Conservation (phyloP, 345 rosid species). For the Abelmoschus esculentus region DNA sequence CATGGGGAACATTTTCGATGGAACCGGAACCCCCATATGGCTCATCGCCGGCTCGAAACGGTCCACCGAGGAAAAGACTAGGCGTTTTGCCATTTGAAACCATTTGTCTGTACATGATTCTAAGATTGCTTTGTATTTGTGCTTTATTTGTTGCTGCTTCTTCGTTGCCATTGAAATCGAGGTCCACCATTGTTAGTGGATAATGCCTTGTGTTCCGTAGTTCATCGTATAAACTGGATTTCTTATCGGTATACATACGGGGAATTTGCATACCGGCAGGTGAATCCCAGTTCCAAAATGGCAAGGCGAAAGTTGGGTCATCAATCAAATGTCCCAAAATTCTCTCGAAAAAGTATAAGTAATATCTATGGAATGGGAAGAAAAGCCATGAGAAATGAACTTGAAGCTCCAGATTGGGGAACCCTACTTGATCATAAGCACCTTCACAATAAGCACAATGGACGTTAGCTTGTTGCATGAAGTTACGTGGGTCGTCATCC, state of each 20-base stretch:
- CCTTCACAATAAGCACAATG: conserved; percentile 71
- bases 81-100: conserved; percentile 39
- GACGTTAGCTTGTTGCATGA: conserved; percentile 44
- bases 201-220: conserved; percentile 30
- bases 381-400: conserved; percentile 54
- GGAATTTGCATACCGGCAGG: conserved; percentile 53
- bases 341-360: conserved; percentile 44
- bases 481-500: conserved; percentile 47
- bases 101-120: conserved; percentile 57
- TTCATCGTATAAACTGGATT: conserved; percentile 33
- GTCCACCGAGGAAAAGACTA: conserved; percentile 34
- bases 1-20: conserved; percentile 46
- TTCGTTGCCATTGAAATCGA: conserved; percentile 32
- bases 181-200: conserved; percentile 34
- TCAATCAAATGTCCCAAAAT: conserved; percentile 45
- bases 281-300: conserved; percentile 64
- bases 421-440: conserved; percentile 44
- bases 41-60: conserved; percentile 50
- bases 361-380: conserved; percentile 52
- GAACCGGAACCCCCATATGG: conserved; percentile 42
- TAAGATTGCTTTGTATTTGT: conserved; percentile 32
- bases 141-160: conserved; percentile 7
- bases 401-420: conserved; percentile 42
- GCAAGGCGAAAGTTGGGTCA: conserved; percentile 50
- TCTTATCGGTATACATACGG: conserved; percentile 22